Percentiles rank a stretch among this genome's conserved stretches.
Evolutionary conservation across 805 yeast species (phyloP).

Genomic region (Zygosaccharomyces bailii): DNA sequence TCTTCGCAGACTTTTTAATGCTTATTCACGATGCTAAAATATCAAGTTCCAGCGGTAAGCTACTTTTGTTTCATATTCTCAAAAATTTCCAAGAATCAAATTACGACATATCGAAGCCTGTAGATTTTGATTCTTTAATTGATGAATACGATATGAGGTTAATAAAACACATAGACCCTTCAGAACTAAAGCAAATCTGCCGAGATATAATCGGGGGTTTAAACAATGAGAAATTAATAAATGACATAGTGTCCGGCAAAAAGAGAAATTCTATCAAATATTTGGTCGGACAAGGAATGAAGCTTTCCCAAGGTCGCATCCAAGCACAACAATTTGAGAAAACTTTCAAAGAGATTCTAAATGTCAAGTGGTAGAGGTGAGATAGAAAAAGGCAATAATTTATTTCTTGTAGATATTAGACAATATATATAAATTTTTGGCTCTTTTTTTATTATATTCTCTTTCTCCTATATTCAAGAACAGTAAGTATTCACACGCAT

Average conservation of each 20-base stretch:
- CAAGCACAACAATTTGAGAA: constrained; percentile 37
- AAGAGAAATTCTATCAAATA: constrained; percentile 64
- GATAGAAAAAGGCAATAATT: background rate
- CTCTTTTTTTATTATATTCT: background rate
- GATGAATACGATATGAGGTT: constrained; percentile 49
- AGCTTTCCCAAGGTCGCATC: constrained; percentile 61
- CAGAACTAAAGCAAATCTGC: constrained; percentile 44
- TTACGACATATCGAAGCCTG: constrained; percentile 7
- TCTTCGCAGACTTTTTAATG: constrained; percentile 53
- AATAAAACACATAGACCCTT: constrained; percentile 33
- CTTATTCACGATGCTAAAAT: constrained; percentile 47
- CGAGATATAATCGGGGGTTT: constrained; percentile 40
- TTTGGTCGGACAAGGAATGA: constrained; percentile 84
- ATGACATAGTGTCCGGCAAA: constrained; percentile 54
- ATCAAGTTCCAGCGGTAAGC: constrained; percentile 66
- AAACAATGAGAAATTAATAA: constrained; percentile 50
- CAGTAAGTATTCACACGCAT: constrained; percentile 1
- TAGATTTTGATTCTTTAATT: constrained; percentile 44
- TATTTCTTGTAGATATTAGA: constrained; percentile 6
- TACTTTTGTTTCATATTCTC: constrained; percentile 60
- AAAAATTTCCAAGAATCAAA: constrained; percentile 42
- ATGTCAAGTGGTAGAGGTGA: constrained; percentile 12
- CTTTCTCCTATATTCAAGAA: background rate
- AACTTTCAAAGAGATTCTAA: constrained; percentile 32
- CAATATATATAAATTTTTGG: background rate